Percentiles rank a stretch among this genome's conserved stretches.
phyloP scores from a whole-genome alignment of 305 asterid species.

The Ajuga reptans region DNA sequence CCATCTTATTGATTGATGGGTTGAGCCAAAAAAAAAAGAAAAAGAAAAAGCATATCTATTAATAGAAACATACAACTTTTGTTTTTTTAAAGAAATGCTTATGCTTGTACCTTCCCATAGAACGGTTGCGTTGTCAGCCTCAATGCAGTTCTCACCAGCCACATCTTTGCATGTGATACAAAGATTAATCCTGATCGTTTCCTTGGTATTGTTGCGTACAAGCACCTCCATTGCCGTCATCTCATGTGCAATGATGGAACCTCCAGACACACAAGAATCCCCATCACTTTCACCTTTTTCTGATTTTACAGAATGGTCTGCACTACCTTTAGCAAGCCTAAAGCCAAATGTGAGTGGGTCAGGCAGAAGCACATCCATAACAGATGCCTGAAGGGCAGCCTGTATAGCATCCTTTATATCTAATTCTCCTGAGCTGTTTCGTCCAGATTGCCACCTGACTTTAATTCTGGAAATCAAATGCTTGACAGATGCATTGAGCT shows the following conservation, averaged over 20 bases:
- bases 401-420: conserved; percentile 88
- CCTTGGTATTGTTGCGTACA: conserved; percentile 92
- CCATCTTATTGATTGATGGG: no score
- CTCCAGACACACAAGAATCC: conserved; percentile 24
- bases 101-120: conserved; percentile 79
- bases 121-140: conserved; percentile 80
- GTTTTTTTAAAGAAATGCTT: neutral
- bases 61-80: neutral
- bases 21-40: no score
- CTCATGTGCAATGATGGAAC: conserved; percentile 59
- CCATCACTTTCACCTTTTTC: conserved; percentile 27
- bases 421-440: conserved; percentile 91
- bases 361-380: conserved; percentile 89
- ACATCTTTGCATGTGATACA: conserved; percentile 85
- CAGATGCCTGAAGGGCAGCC: conserved; percentile 85
- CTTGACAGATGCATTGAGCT: conserved; percentile 72
- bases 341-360: conserved; percentile 97
- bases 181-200: conserved; percentile 53
- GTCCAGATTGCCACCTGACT: conserved; percentile 97
- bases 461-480: conserved; percentile 74
- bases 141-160: conserved; percentile 90
- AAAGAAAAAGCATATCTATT: neutral
- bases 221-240: conserved; percentile 81
- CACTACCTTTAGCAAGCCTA: conserved; percentile 49
- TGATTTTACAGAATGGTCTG: conserved; percentile 20